Conservation (phyloP, 2,329 filamentous ascomycete species). For the Diaporthe batatas region DNA sequence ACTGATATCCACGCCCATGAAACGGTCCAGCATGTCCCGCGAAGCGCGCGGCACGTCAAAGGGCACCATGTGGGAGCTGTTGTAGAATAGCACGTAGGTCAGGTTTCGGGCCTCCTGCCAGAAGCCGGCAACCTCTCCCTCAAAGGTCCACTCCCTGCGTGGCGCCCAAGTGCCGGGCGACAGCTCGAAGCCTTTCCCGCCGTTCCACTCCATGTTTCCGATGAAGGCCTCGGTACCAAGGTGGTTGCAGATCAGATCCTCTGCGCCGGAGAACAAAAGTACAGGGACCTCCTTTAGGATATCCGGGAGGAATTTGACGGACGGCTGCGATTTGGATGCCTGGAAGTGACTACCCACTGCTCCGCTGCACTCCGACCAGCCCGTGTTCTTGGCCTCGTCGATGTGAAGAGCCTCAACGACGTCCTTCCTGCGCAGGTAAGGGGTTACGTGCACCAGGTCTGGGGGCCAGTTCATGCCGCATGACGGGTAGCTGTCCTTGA, state of each 20-base stretch:
- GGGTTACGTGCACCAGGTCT: slow-evolving; percentile 81
- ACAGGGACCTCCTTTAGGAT: slow-evolving; percentile 83
- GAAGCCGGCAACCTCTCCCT: slow-evolving; percentile 87
- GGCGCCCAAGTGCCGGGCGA: slow-evolving; percentile 91
- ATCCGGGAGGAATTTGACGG: slow-evolving; percentile 80
- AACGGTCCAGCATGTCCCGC: slow-evolving; percentile 96
- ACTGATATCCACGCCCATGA: slow-evolving; percentile 92
- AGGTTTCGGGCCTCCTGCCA: slow-evolving; percentile 96
- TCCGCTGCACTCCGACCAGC: slow-evolving; percentile 92
- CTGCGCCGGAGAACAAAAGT: slow-evolving; percentile 90
- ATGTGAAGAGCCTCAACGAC: slow-evolving; percentile 87
- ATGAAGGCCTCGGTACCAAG: slow-evolving; percentile 93
- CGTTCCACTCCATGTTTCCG: slow-evolving; percentile 91
- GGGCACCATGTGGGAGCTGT: slow-evolving; percentile 97
- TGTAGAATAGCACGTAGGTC: slow-evolving; percentile 95
- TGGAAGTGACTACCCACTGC: slow-evolving; percentile 80
- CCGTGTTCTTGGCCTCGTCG: slow-evolving; percentile 82
- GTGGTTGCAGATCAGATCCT: slow-evolving; percentile 98
- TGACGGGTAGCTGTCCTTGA: slow-evolving; percentile 82
- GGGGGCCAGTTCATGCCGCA: slow-evolving; percentile 99
- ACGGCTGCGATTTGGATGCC: slow-evolving; percentile 77
- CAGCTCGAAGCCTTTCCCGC: slow-evolving; percentile 89
- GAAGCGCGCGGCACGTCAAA: slow-evolving; percentile 90
- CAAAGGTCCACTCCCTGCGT: slow-evolving; percentile 94
- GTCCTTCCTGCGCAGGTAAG: slow-evolving; percentile 86